These are phyloP conservation scores for Conticribra guillardii DNA, from an alignment of 108 stramenopile species.

Conservation along the genomic window DNA sequence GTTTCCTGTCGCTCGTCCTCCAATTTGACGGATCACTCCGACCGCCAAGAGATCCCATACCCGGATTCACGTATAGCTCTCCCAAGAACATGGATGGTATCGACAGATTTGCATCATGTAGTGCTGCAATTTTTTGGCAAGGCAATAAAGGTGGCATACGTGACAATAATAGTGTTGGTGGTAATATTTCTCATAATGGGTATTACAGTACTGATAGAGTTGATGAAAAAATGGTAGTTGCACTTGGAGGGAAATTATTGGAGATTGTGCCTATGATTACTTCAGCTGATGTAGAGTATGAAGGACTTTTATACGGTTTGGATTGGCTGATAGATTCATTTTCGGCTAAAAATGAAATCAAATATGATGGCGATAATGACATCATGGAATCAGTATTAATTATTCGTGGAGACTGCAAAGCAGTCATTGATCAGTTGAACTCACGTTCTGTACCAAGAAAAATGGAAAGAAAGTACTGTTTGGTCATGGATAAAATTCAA, in stretches of 20 bases:
- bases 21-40: constrained; percentile 77
- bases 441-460: constrained; percentile 61
- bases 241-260: constrained; percentile 50
- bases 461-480: constrained; percentile 45
- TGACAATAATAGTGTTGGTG: neutral
- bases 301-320: constrained; percentile 68
- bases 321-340: constrained; percentile 35
- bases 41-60: constrained; percentile 59
- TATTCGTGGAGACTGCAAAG: constrained; percentile 78
- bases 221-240: constrained; percentile 28
- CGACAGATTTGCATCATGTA: constrained; percentile 45
- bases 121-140: constrained; percentile 31
- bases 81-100: constrained; percentile 11
- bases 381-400: constrained; percentile 17
- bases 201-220: neutral
- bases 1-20: constrained; percentile 28
- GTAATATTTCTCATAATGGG: too few relatives aligned
- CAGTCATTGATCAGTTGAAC: constrained; percentile 70
- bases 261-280: constrained; percentile 49
- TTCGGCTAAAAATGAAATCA: neutral
- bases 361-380: neutral
- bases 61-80: constrained; percentile 17
- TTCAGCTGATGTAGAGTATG: constrained; percentile 73
- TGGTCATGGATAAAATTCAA: constrained; percentile 27
- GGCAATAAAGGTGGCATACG: too few relatives aligned